These are phyloP conservation scores for Phanerochaete sordida DNA, from an alignment of 768 basidiomycete genomes.

Conservation along the genomic window DNA sequence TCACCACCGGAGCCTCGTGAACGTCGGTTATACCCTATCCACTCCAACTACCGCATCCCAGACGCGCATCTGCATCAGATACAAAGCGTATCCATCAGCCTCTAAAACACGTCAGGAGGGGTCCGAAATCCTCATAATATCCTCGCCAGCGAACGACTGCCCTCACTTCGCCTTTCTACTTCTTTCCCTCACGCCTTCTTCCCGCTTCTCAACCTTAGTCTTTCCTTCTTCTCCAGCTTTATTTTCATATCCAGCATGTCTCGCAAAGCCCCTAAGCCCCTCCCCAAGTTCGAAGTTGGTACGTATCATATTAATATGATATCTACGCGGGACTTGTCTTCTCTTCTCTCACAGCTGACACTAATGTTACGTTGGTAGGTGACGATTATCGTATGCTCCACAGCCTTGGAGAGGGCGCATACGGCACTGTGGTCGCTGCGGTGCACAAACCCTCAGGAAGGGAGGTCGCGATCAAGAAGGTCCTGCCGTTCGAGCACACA, in stretches of 20 bases:
- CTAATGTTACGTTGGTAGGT: constrained; percentile 36
- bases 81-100: constrained; percentile 1
- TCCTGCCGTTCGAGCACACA: constrained; percentile 91
- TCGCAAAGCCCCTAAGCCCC: constrained; percentile 56
- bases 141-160: not conserved
- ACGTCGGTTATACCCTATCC: not conserved
- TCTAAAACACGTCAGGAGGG: not conserved
- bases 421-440: constrained; percentile 88
- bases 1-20: not conserved
- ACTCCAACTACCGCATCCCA: not conserved
- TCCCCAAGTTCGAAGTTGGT: constrained; percentile 76
- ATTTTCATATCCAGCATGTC: constrained; percentile 36
- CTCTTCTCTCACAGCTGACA: not conserved
- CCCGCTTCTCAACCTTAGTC: not conserved
- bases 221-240: not conserved
- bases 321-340: not conserved
- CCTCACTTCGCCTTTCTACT: not conserved
- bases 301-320: constrained; percentile 10
- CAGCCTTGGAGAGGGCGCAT: constrained; percentile 81
- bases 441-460: constrained; percentile 76
- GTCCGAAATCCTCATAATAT: not conserved
- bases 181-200: not conserved
- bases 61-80: not conserved
- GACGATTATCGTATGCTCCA: constrained; percentile 73
- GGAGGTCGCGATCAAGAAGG: constrained; percentile 94